Evolutionary conservation across 2,329 filamentous ascomycete species (phyloP).

Genomic region (Trichoderma semiorbis): DNA sequence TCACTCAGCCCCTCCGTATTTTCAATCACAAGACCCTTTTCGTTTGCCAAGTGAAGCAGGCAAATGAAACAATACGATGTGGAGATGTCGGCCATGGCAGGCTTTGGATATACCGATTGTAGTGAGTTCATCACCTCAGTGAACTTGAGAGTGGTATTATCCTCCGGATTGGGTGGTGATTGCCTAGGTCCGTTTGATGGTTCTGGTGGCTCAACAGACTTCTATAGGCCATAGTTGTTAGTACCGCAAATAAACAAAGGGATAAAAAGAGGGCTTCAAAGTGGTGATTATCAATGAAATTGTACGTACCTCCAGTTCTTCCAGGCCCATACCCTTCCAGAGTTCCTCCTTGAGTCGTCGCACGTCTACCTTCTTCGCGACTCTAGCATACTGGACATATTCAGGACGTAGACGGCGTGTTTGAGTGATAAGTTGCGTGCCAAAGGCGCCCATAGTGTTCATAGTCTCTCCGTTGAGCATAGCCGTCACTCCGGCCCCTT

Average conservation of each 20-base stretch:
- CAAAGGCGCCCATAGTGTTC: slow-evolving; percentile 51
- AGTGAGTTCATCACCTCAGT: slow-evolving; percentile 88
- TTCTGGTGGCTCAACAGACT: slow-evolving; percentile 21
- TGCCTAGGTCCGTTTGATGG: slow-evolving; percentile 28
- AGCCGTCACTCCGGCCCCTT: slow-evolving; percentile 47
- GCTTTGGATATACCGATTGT: slow-evolving; percentile 78
- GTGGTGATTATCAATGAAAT: background rate
- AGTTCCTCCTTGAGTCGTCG: slow-evolving; percentile 66
- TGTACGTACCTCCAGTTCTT: slow-evolving; percentile 47
- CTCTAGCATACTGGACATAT: slow-evolving; percentile 67
- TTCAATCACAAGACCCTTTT: slow-evolving; percentile 79
- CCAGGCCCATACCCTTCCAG: slow-evolving; percentile 63
- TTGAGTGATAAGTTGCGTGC: slow-evolving; percentile 65
- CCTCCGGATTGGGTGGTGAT: slow-evolving; percentile 27
- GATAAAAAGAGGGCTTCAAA: background rate
- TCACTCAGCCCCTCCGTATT: slow-evolving; percentile 57
- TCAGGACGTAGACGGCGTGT: slow-evolving; percentile 61
- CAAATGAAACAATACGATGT: slow-evolving; percentile 94
- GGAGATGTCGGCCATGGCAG: slow-evolving; percentile 88
- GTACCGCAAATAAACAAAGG: background rate
- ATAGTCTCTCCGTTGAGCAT: slow-evolving; percentile 50
- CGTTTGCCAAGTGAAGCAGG: slow-evolving; percentile 84
- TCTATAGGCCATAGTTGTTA: background rate
- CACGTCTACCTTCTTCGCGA: slow-evolving; percentile 70
- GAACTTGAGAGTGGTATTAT: slow-evolving; percentile 68